Evolutionary conservation across 2,329 filamentous ascomycete species (phyloP).

Genomic region (Fusarium acutatum): DNA sequence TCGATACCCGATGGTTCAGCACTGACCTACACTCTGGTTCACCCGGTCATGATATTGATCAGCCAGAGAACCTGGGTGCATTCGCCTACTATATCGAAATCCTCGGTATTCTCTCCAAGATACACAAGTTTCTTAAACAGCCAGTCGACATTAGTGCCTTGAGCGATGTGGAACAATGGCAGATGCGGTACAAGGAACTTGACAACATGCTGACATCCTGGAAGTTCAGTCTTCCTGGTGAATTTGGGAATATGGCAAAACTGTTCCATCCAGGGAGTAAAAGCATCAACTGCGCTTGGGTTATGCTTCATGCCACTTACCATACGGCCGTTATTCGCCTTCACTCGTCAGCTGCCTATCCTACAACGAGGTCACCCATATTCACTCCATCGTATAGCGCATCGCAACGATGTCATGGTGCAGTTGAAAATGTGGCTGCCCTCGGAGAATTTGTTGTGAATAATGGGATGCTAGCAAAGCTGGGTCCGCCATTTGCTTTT

Average conservation of each 20-base stretch:
- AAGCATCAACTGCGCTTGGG: conserved; percentile 80
- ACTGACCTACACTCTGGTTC: conserved; percentile 55
- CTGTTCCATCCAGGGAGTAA: conserved; percentile 77
- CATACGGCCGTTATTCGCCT: conserved; percentile 90
- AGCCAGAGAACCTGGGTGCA: conserved; percentile 82
- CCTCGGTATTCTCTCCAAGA: conserved; percentile 83
- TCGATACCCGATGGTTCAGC: conserved; percentile 85
- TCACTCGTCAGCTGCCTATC: conserved; percentile 92
- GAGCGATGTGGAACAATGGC: conserved; percentile 89
- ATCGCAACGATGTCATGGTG: conserved; percentile 81
- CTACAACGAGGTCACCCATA: conserved; percentile 85
- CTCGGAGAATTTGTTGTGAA: conserved; percentile 81
- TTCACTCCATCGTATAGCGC: conserved; percentile 91
- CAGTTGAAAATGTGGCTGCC: conserved; percentile 83
- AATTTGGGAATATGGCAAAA: conserved; percentile 85
- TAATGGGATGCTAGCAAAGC: conserved; percentile 77
- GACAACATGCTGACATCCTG: conserved; percentile 82
- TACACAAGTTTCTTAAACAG: conserved; percentile 88
- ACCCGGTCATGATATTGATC: conserved; percentile 70
- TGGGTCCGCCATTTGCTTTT: conserved; percentile 91
- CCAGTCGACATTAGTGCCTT: conserved; percentile 88
- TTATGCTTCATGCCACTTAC: conserved; percentile 91
- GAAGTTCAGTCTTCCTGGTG: conserved; percentile 83
- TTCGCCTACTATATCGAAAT: conserved; percentile 94
- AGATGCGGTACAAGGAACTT: conserved; percentile 84